Percentiles rank a stretch among this genome's conserved stretches.
Conservation (phyloP, 352 stramenopile genomes). For the Globisporangium recalcitrans region DNA sequence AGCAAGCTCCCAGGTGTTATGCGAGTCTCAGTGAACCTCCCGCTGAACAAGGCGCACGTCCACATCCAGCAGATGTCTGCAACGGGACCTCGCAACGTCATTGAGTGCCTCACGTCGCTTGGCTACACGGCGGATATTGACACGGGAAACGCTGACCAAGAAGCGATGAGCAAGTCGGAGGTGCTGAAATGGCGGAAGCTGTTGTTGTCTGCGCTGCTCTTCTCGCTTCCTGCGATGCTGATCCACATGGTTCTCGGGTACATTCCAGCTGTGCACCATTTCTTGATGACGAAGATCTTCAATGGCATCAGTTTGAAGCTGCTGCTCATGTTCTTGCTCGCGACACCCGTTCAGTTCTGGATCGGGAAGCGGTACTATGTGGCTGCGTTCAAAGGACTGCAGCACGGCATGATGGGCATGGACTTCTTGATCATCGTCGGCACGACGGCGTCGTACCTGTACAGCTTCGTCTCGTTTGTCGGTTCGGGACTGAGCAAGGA, state of each 20-base stretch:
- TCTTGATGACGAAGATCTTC: slow-evolving; percentile 71
- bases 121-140: slow-evolving; percentile 61
- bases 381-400: slow-evolving; percentile 71
- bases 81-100: slow-evolving; percentile 64
- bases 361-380: slow-evolving; percentile 79
- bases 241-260: slow-evolving; percentile 87
- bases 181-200: slow-evolving; percentile 71
- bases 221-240: slow-evolving; percentile 78
- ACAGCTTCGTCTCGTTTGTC: slow-evolving; percentile 79
- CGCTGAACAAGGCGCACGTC: slow-evolving; percentile 66
- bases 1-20: slow-evolving; percentile 62
- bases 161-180: slow-evolving; percentile 62
- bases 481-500: slow-evolving; percentile 47
- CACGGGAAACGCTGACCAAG: slow-evolving; percentile 48
- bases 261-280: slow-evolving; percentile 53
- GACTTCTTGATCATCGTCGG: slow-evolving; percentile 83
- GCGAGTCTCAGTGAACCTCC: slow-evolving; percentile 60
- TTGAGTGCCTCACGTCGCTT: slow-evolving; percentile 60
- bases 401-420: slow-evolving; percentile 88
- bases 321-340: slow-evolving; percentile 79
- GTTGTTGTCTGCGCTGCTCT: slow-evolving; percentile 70
- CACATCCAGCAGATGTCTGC: slow-evolving; percentile 76
- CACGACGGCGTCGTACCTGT: slow-evolving; percentile 84
- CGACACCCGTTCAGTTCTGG: slow-evolving; percentile 82
- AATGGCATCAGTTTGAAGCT: slow-evolving; percentile 78